Percentiles rank a stretch among this genome's conserved stretches.
These are phyloP conservation scores for Trichophyton verrucosum DNA, from an alignment of 2,329 filamentous ascomycete genomes.

Conservation along the genomic window DNA sequence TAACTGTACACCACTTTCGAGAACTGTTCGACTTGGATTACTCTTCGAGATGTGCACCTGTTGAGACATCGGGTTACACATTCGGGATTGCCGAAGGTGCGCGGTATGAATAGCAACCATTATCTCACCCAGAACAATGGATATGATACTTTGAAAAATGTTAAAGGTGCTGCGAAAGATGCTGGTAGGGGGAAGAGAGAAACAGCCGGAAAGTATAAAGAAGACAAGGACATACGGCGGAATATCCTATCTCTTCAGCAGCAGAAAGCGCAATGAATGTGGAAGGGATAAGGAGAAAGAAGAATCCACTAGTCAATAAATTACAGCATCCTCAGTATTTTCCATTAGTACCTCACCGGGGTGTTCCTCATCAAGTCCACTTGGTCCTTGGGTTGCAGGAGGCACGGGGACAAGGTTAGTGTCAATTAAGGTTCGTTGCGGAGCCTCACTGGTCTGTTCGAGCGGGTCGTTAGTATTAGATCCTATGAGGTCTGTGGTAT, in stretches of 20 bases:
- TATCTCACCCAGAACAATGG: not conserved
- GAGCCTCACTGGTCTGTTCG: constrained; percentile 3
- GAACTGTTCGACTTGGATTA: not conserved
- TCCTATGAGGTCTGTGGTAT: constrained; percentile 17
- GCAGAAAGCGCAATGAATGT: not conserved
- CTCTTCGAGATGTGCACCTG: not conserved
- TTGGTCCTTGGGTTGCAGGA: constrained; percentile 23
- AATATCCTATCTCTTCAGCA: no score
- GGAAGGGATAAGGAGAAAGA: not conserved
- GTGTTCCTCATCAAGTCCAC: constrained; percentile 50
- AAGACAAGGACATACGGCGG: not conserved
- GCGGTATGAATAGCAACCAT: not conserved
- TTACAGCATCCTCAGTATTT: constrained; percentile 80
- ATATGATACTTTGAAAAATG: not conserved
- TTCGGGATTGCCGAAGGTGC: not conserved
- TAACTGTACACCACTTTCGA: not conserved
- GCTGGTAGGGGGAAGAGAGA: not conserved
- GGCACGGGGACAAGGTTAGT: not conserved
- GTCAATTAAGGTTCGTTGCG: not conserved
- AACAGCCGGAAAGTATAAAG: no score
- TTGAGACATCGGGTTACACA: not conserved
- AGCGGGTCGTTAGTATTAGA: constrained; percentile 13
- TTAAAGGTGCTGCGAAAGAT: not conserved
- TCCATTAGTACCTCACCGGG: constrained; percentile 67
- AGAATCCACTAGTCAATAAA: constrained; percentile 47